phyloP scores from a whole-genome alignment of 352 stramenopile species.

The Pythium guiyangense region DNA sequence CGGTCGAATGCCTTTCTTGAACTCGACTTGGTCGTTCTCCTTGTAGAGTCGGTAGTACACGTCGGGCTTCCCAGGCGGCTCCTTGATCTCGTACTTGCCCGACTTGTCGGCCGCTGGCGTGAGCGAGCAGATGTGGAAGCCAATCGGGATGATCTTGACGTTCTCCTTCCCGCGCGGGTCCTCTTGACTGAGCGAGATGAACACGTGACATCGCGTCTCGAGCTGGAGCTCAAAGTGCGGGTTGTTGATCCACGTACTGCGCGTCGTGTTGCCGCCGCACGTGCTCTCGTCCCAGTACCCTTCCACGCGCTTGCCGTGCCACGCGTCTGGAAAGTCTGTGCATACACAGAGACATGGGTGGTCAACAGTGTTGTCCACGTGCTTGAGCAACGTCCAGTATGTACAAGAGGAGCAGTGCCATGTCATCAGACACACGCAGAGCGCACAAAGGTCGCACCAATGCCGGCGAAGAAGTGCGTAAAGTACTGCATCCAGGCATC shows the following conservation, averaged over 20 bases:
- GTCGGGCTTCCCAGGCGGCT: constrained; percentile 49
- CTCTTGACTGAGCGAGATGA: constrained; percentile 78
- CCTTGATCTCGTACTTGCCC: constrained; percentile 53
- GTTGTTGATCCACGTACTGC: constrained; percentile 88
- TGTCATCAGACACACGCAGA: background rate
- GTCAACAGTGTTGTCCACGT: background rate
- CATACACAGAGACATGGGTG: background rate
- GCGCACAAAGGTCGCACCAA: constrained; percentile 34
- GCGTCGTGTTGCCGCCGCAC: constrained; percentile 75
- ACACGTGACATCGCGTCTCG: constrained; percentile 53
- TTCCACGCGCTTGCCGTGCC: constrained; percentile 72
- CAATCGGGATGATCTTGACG: constrained; percentile 73
- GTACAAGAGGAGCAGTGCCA: background rate
- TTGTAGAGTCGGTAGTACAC: constrained; percentile 76
- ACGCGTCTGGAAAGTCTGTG: constrained; percentile 85
- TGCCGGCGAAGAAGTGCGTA: constrained; percentile 89
- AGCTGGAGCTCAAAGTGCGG: constrained; percentile 76
- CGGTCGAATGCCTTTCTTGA: constrained; percentile 46
- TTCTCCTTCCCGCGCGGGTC: constrained; percentile 68
- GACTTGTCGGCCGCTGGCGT: constrained; percentile 18
- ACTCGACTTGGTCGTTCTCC: constrained; percentile 46
- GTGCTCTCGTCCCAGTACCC: constrained; percentile 73
- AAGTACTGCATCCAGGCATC: constrained; percentile 87
- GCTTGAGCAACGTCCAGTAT: background rate
- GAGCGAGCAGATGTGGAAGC: constrained; percentile 78